Evolutionary conservation across 805 yeast species (phyloP).

Genomic region (Lachancea waltii): DNA sequence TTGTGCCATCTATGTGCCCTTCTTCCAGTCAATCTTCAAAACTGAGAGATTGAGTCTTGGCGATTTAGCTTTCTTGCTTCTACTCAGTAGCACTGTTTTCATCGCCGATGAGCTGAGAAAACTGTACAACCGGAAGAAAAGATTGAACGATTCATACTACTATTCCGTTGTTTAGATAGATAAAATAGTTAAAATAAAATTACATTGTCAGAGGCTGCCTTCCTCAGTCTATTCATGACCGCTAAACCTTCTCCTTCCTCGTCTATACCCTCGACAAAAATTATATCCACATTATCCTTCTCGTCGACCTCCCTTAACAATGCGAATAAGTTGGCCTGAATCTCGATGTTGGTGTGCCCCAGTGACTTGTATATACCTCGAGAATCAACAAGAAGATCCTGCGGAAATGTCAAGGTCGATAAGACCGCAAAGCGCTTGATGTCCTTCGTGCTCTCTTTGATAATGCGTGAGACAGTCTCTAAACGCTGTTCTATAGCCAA

Average conservation of each 20-base stretch:
- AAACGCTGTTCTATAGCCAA: conserved; percentile 18
- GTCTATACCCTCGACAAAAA: conserved; percentile 77
- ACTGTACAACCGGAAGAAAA: conserved; percentile 29
- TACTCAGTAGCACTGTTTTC: conserved; percentile 73
- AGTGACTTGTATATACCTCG: conserved; percentile 29
- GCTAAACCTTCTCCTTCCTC: conserved; percentile 83
- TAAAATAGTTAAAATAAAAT: conserved; percentile 12
- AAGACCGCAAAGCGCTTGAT: conserved; percentile 46
- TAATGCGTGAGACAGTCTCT: conserved; percentile 22
- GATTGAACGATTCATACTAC: conserved; percentile 7
- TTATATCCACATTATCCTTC: conserved; percentile 49
- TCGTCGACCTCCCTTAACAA: conserved; percentile 72
- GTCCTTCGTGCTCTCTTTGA: conserved; percentile 9
- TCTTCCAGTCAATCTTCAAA: conserved; percentile 87
- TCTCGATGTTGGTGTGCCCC: conserved; percentile 45
- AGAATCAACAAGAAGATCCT: conserved; percentile 16
- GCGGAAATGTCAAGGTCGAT: conserved; percentile 30
- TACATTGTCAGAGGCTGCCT: conserved; percentile 62
- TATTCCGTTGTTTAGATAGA: conserved; percentile 23
- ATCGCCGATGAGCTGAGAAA: conserved; percentile 81
- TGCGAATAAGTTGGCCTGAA: conserved; percentile 71
- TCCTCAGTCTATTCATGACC: conserved; percentile 81
- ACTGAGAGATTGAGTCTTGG: conserved; percentile 78
- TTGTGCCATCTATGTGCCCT: conserved; percentile 89
- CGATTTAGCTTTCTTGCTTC: conserved; percentile 59